Base-by-base conservation (phyloP, 2,329 filamentous ascomycete species). In the Trichoderma sp. region DNA sequence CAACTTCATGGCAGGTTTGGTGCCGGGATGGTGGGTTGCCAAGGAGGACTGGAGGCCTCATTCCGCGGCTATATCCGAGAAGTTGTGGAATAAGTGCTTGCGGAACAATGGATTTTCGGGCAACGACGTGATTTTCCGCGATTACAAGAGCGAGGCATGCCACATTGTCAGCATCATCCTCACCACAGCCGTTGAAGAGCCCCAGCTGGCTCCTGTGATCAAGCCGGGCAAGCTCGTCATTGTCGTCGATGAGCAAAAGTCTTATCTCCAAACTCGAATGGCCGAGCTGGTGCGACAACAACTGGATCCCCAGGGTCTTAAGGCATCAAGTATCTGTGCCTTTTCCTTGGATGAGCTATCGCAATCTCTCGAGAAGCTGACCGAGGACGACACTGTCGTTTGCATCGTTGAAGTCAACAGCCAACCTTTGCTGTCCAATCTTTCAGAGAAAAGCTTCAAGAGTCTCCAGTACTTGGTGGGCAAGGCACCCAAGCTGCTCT, bases 201-300 rank as follows among this genome's bases (percentile, higher is more conserved):
- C 59, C 17, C 12, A 55, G 24, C 7, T 9, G 47, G 47, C 39
- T 2, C 50, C 50, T 34, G 50, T 7, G 6, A 12, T 19, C 44
- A 7, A 52, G 26, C 9, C 17, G 3, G 26, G 48, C 6, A 52
- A 39, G 12, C 44, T 60, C 5, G 24, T 62, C 5, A 43, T 52
- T 21, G 21, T 62, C 19, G 61, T 63, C 5, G 61, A 63, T 34
- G 59, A 62, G 34, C 34, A 62, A 54, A 45, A 62, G 59, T 51
- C 57, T 5, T 24, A 41, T 17, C 15, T 24, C 19, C 59, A 62
- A 2, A 52, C 34, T 19, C 30, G 24, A 7, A 21, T 61, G 3
- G 58, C 47, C 3, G 39, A 52, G 15, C 15, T 61, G 3, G 21
- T 61, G 7, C 48, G 19, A 14, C 6, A 44, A 14, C 9, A 61